Evolutionary conservation across 139 green algal genomes (phyloP).

Genomic region (Limnomonas spitsbergensis): DNA sequence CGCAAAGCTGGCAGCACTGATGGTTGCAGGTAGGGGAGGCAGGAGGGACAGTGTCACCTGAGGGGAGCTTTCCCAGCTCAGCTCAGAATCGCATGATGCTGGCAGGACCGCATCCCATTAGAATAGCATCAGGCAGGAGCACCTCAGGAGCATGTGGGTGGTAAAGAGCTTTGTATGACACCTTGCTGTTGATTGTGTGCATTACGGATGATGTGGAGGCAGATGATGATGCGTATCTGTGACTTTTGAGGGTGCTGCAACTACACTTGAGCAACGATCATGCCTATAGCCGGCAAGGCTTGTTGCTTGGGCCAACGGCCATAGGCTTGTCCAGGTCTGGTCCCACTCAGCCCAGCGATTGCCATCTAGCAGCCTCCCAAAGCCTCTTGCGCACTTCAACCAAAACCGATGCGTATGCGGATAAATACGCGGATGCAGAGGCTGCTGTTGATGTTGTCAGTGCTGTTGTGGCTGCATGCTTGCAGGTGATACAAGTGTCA

Average conservation of each 20-base stretch:
- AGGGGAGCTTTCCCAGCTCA: not conserved
- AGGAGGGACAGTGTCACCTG: not conserved
- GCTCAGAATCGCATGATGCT: not conserved
- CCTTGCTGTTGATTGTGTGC: not conserved
- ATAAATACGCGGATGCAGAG: not conserved
- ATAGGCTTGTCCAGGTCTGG: not conserved
- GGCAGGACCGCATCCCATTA: not conserved
- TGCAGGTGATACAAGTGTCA: not conserved
- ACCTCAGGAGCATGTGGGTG: not conserved
- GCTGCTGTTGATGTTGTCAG: not conserved
- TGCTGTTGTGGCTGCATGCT: no score
- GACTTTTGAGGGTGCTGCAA: no score
- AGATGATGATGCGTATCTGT: no score
- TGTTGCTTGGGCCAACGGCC: no score
- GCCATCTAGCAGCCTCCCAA: not conserved
- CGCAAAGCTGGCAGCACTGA: slow-evolving; percentile 59
- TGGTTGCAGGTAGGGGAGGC: slow-evolving; percentile 26
- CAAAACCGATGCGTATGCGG: not conserved
- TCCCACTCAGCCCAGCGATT: not conserved
- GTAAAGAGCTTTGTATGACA: not conserved
- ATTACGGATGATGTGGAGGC: not conserved
- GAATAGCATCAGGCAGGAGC: no score
- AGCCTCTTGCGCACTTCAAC: not conserved
- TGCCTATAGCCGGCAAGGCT: no score
- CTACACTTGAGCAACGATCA: no score